Percentiles rank a stretch among this genome's conserved stretches.
Evolutionary conservation across 2,329 filamentous ascomycete species (phyloP).

Genomic region (Nothomitra cinnamomea): DNA sequence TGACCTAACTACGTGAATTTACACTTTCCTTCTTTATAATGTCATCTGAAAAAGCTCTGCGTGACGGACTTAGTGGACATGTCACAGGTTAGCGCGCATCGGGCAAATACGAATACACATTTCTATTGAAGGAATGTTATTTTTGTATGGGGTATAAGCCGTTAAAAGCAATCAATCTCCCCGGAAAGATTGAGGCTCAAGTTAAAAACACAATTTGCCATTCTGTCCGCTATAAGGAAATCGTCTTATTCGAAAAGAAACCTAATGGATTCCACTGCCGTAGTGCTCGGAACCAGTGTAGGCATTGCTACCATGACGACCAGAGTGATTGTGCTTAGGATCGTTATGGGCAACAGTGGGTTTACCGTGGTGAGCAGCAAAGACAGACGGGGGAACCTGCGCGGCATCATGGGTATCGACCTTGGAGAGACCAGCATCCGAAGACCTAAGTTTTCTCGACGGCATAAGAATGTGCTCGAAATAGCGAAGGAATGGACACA

Average conservation of each 20-base stretch:
- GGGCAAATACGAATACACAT: no score
- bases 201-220: background rate
- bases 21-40: no score
- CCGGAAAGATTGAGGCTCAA: background rate
- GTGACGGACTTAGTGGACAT: no score
- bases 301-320: conserved; percentile 6
- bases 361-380: conserved; percentile 4
- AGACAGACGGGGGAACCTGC: conserved; percentile 4
- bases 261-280: conserved; percentile 3
- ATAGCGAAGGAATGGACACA: background rate
- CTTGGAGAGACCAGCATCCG: background rate
- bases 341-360: conserved; percentile 7
- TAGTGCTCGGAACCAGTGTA: background rate
- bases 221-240: background rate
- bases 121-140: background rate
- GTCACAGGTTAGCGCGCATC: no score
- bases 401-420: conserved; percentile 6
- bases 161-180: background rate
- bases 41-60: no score
- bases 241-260: background rate
- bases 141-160: background rate
- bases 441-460: background rate
- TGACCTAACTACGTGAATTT: no score
- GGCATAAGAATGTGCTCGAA: background rate
- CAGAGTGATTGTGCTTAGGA: conserved; percentile 1